phyloP scores from a whole-genome alignment of 2,329 filamentous ascomycete species.

The Venturia asperata region DNA sequence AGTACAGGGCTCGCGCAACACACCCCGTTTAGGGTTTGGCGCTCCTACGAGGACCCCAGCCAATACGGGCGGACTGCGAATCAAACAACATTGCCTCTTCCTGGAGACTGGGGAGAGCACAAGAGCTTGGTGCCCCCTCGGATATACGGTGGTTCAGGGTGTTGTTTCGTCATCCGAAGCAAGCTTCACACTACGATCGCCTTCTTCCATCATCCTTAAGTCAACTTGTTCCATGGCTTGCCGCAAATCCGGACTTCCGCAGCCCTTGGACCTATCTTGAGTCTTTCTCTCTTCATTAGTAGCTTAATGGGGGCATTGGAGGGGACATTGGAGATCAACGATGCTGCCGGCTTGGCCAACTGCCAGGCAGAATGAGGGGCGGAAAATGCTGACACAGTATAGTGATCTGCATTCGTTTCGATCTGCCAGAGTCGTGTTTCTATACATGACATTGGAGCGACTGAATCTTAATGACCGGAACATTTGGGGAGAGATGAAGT shows the following conservation, averaged over 20 bases:
- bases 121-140: background rate
- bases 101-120: too few relatives aligned
- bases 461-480: too few relatives aligned
- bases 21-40: background rate
- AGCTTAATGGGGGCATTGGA: too few relatives aligned
- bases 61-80: background rate
- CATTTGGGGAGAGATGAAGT: too few relatives aligned
- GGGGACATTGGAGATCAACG: background rate
- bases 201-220: background rate
- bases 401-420: background rate
- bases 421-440: background rate
- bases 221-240: background rate
- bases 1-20: background rate
- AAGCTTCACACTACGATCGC: background rate
- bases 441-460: too few relatives aligned
- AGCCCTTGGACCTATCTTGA: background rate
- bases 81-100: background rate
- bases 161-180: background rate
- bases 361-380: too few relatives aligned
- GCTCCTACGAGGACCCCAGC: background rate
- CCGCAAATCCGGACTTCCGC: background rate
- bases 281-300: too few relatives aligned
- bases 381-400: too few relatives aligned
- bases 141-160: background rate
- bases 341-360: too few relatives aligned